A percentile compares a stretch with the other conserved stretches of the same genome.
phyloP scores from a whole-genome alignment of 2,329 filamentous ascomycete species.

The Fusarium concolor region DNA sequence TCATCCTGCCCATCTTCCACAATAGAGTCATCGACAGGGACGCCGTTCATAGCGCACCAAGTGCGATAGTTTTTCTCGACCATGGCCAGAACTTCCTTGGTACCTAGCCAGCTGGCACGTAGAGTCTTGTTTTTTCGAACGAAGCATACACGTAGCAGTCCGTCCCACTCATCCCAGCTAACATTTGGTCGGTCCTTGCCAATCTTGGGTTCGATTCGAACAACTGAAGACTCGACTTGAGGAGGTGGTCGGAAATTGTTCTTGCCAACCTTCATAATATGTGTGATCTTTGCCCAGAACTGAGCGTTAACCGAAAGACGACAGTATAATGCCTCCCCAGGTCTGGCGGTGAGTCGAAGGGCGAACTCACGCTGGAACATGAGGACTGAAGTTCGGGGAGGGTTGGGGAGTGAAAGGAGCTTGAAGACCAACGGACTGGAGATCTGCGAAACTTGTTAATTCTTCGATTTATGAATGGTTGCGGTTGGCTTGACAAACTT shows the following conservation, averaged over 20 bases:
- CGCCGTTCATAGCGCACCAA: constrained; percentile 88
- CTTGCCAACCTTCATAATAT: constrained; percentile 92
- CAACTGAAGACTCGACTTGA: constrained; percentile 90
- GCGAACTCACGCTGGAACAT: constrained; percentile 98
- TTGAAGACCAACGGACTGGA: constrained; percentile 93
- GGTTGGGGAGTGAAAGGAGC: constrained; percentile 82
- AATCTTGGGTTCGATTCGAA: constrained; percentile 87
- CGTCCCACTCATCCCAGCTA: constrained; percentile 95
- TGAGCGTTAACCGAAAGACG: constrained; percentile 93
- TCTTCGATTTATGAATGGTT: neutral
- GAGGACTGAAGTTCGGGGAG: constrained; percentile 86
- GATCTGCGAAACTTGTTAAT: constrained; percentile 65
- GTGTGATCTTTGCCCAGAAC: constrained; percentile 77
- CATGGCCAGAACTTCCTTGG: constrained; percentile 82
- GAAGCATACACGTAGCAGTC: constrained; percentile 78
- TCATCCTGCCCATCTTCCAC: constrained; percentile 58
- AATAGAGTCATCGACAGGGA: constrained; percentile 77
- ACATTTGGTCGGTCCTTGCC: constrained; percentile 83
- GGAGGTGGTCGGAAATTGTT: constrained; percentile 98
- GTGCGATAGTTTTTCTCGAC: constrained; percentile 89
- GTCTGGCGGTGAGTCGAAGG: constrained; percentile 86
- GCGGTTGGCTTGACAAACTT: constrained; percentile 55
- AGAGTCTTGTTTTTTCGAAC: constrained; percentile 91
- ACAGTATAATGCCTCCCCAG: constrained; percentile 89
- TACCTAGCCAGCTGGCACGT: constrained; percentile 82